phyloP scores from a whole-genome alignment of 2,329 filamentous ascomycete species.

The Scopulariopsis brevicaulis region DNA sequence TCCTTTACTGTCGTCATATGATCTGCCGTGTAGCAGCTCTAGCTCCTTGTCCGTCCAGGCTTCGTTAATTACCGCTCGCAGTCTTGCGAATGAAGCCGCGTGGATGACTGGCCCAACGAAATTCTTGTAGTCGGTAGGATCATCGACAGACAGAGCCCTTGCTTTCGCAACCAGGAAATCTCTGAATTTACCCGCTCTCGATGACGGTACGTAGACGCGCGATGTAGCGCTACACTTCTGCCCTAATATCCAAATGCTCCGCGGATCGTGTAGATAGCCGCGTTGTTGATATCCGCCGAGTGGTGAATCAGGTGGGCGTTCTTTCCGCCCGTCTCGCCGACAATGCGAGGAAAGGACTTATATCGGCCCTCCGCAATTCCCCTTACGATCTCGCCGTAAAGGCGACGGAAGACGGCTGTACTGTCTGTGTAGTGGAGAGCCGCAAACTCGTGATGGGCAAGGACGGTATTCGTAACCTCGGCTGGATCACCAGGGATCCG shows the following conservation, averaged over 20 bases:
- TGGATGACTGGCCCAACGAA: constrained; percentile 87
- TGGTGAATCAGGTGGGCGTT: constrained; percentile 82
- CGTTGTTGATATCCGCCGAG: constrained; percentile 67
- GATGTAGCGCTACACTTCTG: constrained; percentile 87
- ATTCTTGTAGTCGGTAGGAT: constrained; percentile 57
- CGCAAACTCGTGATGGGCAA: constrained; percentile 71
- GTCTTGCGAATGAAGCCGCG: constrained; percentile 68
- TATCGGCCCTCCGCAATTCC: constrained; percentile 77
- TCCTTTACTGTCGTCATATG: constrained; percentile 65
- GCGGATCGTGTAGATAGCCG: constrained; percentile 70
- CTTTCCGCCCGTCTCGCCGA: constrained; percentile 87
- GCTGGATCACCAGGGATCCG: constrained; percentile 84
- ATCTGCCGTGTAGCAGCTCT: constrained; percentile 63
- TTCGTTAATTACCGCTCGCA: constrained; percentile 63
- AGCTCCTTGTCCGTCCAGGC: constrained; percentile 66
- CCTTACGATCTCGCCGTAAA: constrained; percentile 77
- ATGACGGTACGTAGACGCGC: constrained; percentile 66
- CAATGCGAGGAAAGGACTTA: constrained; percentile 74
- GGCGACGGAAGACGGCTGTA: constrained; percentile 78
- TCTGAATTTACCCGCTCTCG: constrained; percentile 62
- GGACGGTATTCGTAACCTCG: constrained; percentile 66
- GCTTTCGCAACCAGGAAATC: constrained; percentile 56
- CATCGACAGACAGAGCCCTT: constrained; percentile 57
- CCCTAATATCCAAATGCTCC: constrained; percentile 87
- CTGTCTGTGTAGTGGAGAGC: constrained; percentile 93